phyloP scores from a whole-genome alignment of 495 filamentous ascomycete genomes.

The Penicillium dipodomyicola region DNA sequence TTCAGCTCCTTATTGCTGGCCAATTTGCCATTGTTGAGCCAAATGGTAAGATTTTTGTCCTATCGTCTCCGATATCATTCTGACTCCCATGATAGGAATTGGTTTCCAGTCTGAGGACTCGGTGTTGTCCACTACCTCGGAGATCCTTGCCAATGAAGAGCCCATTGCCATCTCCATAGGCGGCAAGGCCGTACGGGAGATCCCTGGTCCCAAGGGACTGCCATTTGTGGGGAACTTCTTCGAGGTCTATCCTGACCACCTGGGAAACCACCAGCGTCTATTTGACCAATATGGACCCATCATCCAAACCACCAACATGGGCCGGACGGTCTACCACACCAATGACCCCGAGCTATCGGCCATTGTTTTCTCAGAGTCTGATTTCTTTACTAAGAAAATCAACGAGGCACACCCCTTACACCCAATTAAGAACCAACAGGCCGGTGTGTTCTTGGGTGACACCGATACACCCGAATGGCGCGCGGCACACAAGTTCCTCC shows the following conservation, averaged over 20 bases:
- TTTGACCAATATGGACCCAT: slow-evolving; percentile 53
- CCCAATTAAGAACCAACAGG: slow-evolving; percentile 43
- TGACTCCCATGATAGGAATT: slow-evolving; percentile 31
- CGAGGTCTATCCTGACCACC: slow-evolving; percentile 57
- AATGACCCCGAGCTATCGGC: slow-evolving; percentile 46
- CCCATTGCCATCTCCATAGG: slow-evolving; percentile 46
- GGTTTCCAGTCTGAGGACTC: slow-evolving; percentile 36
- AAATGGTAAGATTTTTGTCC: slow-evolving; percentile 14
- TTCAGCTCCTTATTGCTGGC: slow-evolving; percentile 41
- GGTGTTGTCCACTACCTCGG: slow-evolving; percentile 23
- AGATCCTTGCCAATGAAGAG: slow-evolving; percentile 27
- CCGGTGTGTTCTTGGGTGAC: slow-evolving; percentile 53
- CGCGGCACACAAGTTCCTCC: slow-evolving; percentile 54
- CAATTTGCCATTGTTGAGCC: slow-evolving; percentile 45
- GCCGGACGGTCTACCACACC: slow-evolving; percentile 48
- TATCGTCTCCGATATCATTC: background rate
- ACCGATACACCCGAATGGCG: slow-evolving; percentile 49
- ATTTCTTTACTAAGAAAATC: slow-evolving; percentile 54
- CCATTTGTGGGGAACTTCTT: slow-evolving; percentile 52
- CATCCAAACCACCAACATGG: slow-evolving; percentile 55
- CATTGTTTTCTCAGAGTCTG: slow-evolving; percentile 43
- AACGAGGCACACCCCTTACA: slow-evolving; percentile 48
- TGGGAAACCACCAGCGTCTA: slow-evolving; percentile 57
- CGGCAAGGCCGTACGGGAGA: slow-evolving; percentile 41
- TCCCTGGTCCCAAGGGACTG: slow-evolving; percentile 45